Conservation (phyloP, 2,329 filamentous ascomycete species). For the Juglanconis juglandina region DNA sequence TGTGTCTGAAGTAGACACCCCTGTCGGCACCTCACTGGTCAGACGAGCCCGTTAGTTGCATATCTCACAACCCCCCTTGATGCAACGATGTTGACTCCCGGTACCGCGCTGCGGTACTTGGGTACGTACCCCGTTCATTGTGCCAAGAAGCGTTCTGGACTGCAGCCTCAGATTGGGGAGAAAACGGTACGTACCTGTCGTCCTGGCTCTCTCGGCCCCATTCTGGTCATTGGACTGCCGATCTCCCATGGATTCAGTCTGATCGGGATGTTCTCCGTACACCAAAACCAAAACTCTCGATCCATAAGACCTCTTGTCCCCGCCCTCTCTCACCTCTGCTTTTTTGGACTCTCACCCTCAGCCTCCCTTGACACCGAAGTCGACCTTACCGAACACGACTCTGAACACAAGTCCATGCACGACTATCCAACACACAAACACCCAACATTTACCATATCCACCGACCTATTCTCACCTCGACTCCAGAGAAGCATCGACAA, state of each 20-base stretch:
- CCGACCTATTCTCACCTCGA: background rate
- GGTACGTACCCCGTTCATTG: constrained; percentile 4
- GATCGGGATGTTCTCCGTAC: constrained; percentile 12
- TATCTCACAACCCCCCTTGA: background rate
- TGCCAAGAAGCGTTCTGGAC: constrained; percentile 13
- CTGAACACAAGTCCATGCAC: background rate
- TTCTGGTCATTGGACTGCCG: constrained; percentile 11
- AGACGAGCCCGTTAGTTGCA: constrained; percentile 8
- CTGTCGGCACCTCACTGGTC: background rate
- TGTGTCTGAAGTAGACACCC: constrained; percentile 3
- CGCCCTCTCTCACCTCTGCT: constrained; percentile 5
- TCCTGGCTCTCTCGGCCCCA: constrained; percentile 1
- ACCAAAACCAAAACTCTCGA: constrained; percentile 5
- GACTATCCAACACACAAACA: background rate
- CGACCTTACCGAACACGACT: background rate
- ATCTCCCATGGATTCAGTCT: constrained; percentile 9
- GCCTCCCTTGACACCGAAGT: background rate
- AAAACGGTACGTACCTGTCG: constrained; percentile 5
- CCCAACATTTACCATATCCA: background rate
- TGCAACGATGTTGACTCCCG: background rate
- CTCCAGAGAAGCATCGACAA: background rate
- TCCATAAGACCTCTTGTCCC: constrained; percentile 18
- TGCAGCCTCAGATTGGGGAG: too few relatives aligned
- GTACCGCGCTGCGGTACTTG: background rate
- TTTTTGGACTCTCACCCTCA: background rate